Conservation (phyloP, 148 eudicot genomes). For the Persicaria maculosa region DNA sequence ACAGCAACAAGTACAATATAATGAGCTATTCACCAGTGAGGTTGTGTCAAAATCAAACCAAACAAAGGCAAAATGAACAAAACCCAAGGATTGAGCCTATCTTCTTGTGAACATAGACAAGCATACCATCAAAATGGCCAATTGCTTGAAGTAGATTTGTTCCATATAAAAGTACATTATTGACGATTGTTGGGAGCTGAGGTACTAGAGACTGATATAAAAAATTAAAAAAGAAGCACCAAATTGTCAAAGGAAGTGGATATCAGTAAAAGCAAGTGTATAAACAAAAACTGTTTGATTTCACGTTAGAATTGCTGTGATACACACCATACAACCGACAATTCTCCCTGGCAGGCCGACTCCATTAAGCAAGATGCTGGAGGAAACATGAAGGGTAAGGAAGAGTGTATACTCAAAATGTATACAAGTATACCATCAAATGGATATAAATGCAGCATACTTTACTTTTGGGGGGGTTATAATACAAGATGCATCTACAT, state of each 20-base stretch:
- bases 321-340: slow-evolving; percentile 46
- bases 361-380: slow-evolving; percentile 85
- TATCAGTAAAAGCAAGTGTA: neutral
- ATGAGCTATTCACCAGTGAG: slow-evolving; percentile 38
- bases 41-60: slow-evolving; percentile 18
- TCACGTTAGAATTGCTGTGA: neutral
- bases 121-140: slow-evolving; percentile 68
- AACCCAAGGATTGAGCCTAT: neutral
- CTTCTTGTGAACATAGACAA: slow-evolving; percentile 2
- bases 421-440: neutral
- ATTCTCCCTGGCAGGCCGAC: slow-evolving; percentile 55
- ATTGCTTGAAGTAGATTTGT: slow-evolving; percentile 79
- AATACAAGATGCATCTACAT: slow-evolving; percentile 71
- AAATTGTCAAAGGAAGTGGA: slow-evolving; percentile 18
- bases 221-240: neutral
- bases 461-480: slow-evolving; percentile 57
- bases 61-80: slow-evolving; percentile 7
- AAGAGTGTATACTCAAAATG: slow-evolving; percentile 12
- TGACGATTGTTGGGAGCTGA: slow-evolving; percentile 61
- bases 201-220: slow-evolving; percentile 56
- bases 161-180: slow-evolving; percentile 55
- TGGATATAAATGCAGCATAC: slow-evolving; percentile 28
- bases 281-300: neutral
- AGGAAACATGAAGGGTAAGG: slow-evolving; percentile 17
- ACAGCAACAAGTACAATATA: slow-evolving; percentile 54